Conservation (phyloP, 1,139 yeast genomes). For the Pneumocystis carinii region DNA sequence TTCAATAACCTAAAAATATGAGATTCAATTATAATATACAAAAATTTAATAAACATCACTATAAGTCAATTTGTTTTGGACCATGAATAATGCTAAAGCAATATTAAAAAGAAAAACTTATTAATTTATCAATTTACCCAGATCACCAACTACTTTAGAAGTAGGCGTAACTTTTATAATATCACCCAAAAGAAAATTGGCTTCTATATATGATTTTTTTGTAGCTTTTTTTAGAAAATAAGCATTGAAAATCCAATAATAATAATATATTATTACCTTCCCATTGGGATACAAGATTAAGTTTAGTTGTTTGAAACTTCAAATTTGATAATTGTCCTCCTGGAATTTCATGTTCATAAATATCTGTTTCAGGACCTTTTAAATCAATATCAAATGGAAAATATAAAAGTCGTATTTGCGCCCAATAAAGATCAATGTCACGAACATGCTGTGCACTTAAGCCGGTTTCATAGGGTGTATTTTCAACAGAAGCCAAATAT, state of each 20-base stretch:
- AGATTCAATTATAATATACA: no score
- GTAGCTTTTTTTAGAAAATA: slow-evolving; percentile 36
- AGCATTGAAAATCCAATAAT: not conserved
- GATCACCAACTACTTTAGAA: slow-evolving; percentile 95
- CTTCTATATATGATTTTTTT: slow-evolving; percentile 80
- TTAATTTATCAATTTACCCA: slow-evolving; percentile 20
- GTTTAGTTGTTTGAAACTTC: slow-evolving; percentile 97
- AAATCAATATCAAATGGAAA: slow-evolving; percentile 96
- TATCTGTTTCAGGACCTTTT: slow-evolving; percentile 99
- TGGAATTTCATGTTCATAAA: slow-evolving; percentile 93
- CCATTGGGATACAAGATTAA: slow-evolving; percentile 95
- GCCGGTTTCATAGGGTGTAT: slow-evolving; percentile 57
- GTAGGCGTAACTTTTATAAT: slow-evolving; percentile 97
- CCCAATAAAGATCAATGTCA: slow-evolving; percentile 90
- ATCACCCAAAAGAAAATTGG: slow-evolving; percentile 82
- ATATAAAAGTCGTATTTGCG: slow-evolving; percentile 91
- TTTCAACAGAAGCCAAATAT: slow-evolving; percentile 78
- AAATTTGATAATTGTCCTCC: slow-evolving; percentile 98
- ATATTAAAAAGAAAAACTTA: not conserved
- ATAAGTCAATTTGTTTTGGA: slow-evolving; percentile 69
- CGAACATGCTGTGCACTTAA: slow-evolving; percentile 53
- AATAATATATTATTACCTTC: slow-evolving; percentile 19
- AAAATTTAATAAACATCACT: slow-evolving; percentile 49
- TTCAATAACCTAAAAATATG: slow-evolving; percentile 23
- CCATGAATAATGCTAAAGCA: slow-evolving; percentile 79